Conservation (phyloP, 345 rosid species). For the Rhodamnia rubescens region DNA sequence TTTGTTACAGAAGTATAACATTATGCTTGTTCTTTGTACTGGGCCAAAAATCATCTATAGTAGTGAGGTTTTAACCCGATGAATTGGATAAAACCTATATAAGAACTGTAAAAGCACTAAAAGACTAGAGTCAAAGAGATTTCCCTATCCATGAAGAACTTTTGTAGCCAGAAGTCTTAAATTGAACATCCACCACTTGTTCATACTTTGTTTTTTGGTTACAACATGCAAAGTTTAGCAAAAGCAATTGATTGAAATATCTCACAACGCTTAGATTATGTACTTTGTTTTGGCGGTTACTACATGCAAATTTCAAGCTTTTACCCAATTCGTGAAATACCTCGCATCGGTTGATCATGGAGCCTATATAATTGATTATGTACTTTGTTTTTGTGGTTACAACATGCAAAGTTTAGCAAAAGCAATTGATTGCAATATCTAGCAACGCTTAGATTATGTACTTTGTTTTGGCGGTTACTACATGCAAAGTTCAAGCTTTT, state of each 20-base stretch:
- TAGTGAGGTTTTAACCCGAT: background rate
- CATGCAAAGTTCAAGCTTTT: background rate
- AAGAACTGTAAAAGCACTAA: background rate
- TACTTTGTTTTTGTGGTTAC: too few relatives aligned
- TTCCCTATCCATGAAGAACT: background rate
- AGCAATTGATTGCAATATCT: too few relatives aligned
- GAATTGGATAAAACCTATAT: background rate
- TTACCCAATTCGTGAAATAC: background rate
- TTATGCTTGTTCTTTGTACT: background rate
- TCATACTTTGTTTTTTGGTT: background rate
- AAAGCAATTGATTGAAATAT: too few relatives aligned
- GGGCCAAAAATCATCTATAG: fast-evolving
- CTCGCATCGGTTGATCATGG: background rate
- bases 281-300: background rate
- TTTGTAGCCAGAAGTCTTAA: background rate
- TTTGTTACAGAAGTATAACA: background rate
- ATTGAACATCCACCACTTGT: background rate
- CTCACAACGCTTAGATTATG: too few relatives aligned
- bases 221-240: too few relatives aligned
- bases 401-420: too few relatives aligned
- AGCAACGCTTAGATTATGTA: background rate
- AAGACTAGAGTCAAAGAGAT: background rate
- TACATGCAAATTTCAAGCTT: background rate
- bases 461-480: background rate
- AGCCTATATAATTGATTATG: too few relatives aligned